phyloP scores from a whole-genome alignment of 495 filamentous ascomycete genomes.

The Glonium stellatum region DNA sequence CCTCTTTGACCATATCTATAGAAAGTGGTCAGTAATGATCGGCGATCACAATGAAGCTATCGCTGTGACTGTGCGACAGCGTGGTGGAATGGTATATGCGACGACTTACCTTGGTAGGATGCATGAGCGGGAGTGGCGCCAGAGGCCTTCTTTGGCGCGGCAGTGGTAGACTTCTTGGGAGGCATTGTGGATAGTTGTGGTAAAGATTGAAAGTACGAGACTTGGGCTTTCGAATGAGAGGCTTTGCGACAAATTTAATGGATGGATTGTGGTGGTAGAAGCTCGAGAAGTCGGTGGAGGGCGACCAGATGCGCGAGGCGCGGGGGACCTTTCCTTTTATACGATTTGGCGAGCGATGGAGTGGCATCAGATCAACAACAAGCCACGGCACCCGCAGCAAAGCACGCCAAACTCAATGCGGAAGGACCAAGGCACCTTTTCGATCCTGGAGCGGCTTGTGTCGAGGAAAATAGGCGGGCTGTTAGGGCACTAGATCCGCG shows the following conservation, averaged over 20 bases:
- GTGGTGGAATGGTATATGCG: conserved; percentile 5
- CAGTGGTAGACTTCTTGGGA: conserved; percentile 55
- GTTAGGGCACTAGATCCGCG: conserved; percentile 9
- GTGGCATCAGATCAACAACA: conserved; percentile 14
- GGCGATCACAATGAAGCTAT: conserved; percentile 26
- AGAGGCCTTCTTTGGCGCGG: conserved; percentile 46
- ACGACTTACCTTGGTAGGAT: conserved; percentile 48
- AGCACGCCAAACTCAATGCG: conserved; percentile 11
- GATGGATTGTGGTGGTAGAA: conserved; percentile 5
- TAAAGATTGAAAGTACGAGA: conserved; percentile 7
- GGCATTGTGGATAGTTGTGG: conserved; percentile 45
- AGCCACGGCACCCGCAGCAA: background rate
- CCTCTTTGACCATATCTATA: conserved; percentile 63
- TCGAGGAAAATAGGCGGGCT: conserved; percentile 10
- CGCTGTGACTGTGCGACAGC: conserved; percentile 17
- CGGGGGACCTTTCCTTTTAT: conserved; percentile 19
- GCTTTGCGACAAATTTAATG: conserved; percentile 7
- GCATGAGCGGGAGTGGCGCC: conserved; percentile 43
- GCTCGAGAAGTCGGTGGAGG: conserved; percentile 14
- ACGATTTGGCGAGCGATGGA: conserved; percentile 5
- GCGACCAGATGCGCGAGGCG: conserved; percentile 10
- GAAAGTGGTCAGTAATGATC: conserved; percentile 37
- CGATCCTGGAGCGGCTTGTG: conserved; percentile 10
- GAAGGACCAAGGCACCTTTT: conserved; percentile 10
- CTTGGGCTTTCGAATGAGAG: conserved; percentile 21